Evolutionary conservation across 148 eudicot genomes (phyloP), one percentile per base, ranked within the genome.

Genomic region (Beta vulgaris): DNA sequence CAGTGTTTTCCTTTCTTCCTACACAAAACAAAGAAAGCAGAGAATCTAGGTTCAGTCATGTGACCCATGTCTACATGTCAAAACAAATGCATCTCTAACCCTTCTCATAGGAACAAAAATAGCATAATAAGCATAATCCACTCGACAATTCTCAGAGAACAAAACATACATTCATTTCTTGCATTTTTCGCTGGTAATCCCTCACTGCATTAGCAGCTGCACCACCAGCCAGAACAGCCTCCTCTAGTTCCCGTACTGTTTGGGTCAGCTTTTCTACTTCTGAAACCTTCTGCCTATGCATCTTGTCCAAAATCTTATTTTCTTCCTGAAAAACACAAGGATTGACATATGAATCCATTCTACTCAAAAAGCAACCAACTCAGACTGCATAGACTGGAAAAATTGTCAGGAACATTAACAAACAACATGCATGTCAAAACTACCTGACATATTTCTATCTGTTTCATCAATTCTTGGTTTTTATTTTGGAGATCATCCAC

Each of bases 191-290:
- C 80, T 92, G 97, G 83, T 95, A 95, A 73, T 95, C 99, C 65
- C 99, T 92, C 72, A 95, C 96, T 75, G 92, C 92, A 83, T 95
- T 95, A 10, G 99, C 99, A 79, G 99, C 97, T 61, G 99, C 99
- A 44, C 99, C 99, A 71, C 99, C 97, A 81, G 99, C 97, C 82
- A 95, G 83, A 84, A 95, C 93, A 75, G 96, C 96, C 81, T 92
- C 99, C 85, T 95, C 99, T 49, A 95, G 91, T 86, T 95, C 99
- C 61, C 82, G 76, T 71, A 95, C 96, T 6, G 92, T 95, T 80
- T 90, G 98, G 29, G 90, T 89, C 60, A 95, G 89, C 85, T 89
- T 95, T 81, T 95, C 98, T 67, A 95, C 97, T 79, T 95, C 97
- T 31, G 85, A 83, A 76, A 95, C 97, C 80, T 95, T 95, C 69